These are phyloP conservation scores for Pilatotrama ljubarskyi DNA, from an alignment of 768 basidiomycete species.

Conservation along the genomic window DNA sequence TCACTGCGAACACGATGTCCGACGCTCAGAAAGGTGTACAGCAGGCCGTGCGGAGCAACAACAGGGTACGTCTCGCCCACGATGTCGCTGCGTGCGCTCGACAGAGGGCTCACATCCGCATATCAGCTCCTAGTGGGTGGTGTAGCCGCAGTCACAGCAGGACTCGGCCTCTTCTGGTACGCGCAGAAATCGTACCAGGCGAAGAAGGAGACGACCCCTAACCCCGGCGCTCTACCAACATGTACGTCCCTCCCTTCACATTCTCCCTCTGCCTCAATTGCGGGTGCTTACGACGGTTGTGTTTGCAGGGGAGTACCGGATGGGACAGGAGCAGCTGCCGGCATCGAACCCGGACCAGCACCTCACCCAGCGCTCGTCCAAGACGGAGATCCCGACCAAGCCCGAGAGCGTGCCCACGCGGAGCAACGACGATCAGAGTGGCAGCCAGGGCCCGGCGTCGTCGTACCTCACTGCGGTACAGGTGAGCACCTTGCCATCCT, in stretches of 20 bases:
- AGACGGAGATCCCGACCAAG: background rate
- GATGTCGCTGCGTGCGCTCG: background rate
- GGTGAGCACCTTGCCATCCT: background rate
- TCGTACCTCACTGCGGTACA: background rate
- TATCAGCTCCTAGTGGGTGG: conserved; percentile 9
- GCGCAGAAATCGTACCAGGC: conserved; percentile 5
- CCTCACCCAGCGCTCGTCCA: background rate
- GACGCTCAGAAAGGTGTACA: background rate
- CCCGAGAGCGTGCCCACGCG: conserved; percentile 6
- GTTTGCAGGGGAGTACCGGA: conserved; percentile 13
- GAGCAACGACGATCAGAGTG: background rate
- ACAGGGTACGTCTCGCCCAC: background rate
- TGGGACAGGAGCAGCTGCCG: conserved; percentile 9
- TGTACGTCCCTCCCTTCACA: conserved; percentile 6
- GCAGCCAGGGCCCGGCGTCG: background rate
- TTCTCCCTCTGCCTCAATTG: background rate
- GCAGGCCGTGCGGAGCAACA: background rate
- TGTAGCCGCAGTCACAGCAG: conserved; percentile 8
- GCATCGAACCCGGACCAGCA: conserved; percentile 1
- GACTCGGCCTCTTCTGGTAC: conserved; percentile 21
- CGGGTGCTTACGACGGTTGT: background rate
- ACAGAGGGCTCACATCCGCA: background rate
- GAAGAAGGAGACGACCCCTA: background rate
- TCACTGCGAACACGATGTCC: background rate
- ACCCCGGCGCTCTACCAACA: conserved; percentile 14